phyloP scores from a whole-genome alignment of 768 basidiomycete genomes.

The Suillus luteus region DNA sequence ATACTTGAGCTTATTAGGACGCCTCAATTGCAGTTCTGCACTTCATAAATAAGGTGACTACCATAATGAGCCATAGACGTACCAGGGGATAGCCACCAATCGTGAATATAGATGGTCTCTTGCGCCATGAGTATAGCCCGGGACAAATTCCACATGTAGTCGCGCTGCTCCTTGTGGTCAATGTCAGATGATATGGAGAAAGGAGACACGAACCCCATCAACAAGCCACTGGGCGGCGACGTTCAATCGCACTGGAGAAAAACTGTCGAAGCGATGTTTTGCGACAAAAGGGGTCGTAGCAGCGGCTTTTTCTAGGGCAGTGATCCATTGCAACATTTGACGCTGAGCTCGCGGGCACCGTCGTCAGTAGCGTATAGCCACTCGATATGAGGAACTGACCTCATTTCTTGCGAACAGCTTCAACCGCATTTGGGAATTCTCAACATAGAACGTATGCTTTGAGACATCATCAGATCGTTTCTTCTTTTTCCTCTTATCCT shows the following conservation, averaged over 20 bases:
- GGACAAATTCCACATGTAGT: constrained; percentile 98
- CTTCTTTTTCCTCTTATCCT: constrained; percentile 48
- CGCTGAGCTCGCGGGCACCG: constrained; percentile 45
- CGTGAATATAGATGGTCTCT: constrained; percentile 91
- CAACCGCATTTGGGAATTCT: constrained; percentile 87
- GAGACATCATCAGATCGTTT: constrained; percentile 64
- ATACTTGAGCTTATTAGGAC: constrained; percentile 83
- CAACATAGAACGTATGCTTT: constrained; percentile 92
- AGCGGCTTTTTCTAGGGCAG: constrained; percentile 82
- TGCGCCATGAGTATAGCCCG: constrained; percentile 88
- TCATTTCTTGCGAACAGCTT: constrained; percentile 89
- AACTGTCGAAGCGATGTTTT: constrained; percentile 88
- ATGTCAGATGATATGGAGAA: constrained; percentile 1
- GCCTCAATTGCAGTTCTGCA: constrained; percentile 80
- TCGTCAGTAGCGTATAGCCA: constrained; percentile 13
- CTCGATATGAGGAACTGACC: constrained; percentile 39
- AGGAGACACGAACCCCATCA: constrained; percentile 67
- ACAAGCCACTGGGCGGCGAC: constrained; percentile 98
- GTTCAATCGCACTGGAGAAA: constrained; percentile 89
- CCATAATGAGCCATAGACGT: constrained; percentile 14
- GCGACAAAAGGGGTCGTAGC: constrained; percentile 75
- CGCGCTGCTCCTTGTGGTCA: constrained; percentile 54
- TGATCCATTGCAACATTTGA: constrained; percentile 97
- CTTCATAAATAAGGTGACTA: constrained; percentile 2
- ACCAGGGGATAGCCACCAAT: constrained; percentile 98